These are phyloP conservation scores for Monascus ruber DNA, from an alignment of 2,329 filamentous ascomycete species.

Conservation along the genomic window DNA sequence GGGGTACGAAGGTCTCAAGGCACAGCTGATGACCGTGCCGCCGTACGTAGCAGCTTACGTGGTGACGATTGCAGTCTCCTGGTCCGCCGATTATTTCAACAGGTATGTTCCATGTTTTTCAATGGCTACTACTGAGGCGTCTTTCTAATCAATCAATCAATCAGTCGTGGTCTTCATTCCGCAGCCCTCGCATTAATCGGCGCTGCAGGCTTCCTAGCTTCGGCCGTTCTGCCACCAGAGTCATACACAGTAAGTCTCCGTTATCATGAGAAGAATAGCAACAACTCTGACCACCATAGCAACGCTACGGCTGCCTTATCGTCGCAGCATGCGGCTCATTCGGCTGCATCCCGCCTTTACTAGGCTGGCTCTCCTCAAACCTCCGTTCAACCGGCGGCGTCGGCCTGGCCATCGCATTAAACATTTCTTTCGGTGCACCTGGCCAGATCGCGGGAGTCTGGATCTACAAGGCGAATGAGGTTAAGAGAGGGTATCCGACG, in stretches of 20 bases:
- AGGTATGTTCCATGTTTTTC: constrained; percentile 9
- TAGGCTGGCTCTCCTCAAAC: constrained; percentile 62
- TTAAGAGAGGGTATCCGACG: constrained; percentile 51
- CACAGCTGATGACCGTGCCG: constrained; percentile 57
- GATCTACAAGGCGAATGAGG: constrained; percentile 59
- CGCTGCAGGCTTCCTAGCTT: constrained; percentile 48
- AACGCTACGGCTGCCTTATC: constrained; percentile 60
- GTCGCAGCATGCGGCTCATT: constrained; percentile 57
- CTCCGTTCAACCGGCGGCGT: constrained; percentile 53
- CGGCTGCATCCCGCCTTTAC: constrained; percentile 55
- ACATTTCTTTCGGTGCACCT: constrained; percentile 55
- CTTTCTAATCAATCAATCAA: constrained; percentile 22
- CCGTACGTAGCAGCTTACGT: constrained; percentile 52
- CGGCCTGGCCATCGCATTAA: constrained; percentile 59
- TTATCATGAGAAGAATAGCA: neutral
- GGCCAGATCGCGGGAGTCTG: constrained; percentile 63
- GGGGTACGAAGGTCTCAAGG: constrained; percentile 44
- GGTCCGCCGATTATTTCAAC: constrained; percentile 47
- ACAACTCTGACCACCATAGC: constrained; percentile 11
- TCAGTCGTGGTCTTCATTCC: constrained; percentile 40
- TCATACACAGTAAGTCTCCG: constrained; percentile 37
- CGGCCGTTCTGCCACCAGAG: constrained; percentile 50
- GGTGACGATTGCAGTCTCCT: constrained; percentile 41
- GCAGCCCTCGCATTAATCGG: constrained; percentile 41
- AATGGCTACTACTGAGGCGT: neutral